These are phyloP conservation scores for Handroanthus guayacan DNA, from an alignment of 257 asterid genomes.

Conservation along the genomic window DNA sequence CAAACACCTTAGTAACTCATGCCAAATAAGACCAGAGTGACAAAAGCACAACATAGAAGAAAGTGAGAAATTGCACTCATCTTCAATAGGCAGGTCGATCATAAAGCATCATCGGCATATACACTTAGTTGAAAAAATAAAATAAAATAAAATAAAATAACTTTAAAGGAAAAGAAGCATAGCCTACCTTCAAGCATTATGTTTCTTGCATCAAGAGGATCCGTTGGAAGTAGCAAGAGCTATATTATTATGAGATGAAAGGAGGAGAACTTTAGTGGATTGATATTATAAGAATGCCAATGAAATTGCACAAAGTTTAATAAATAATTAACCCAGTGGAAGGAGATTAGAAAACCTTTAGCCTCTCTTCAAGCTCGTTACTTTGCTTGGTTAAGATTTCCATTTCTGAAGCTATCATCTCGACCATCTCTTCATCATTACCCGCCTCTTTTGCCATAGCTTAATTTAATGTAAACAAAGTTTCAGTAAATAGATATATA, in stretches of 20 bases:
- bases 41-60: slow-evolving; percentile 22
- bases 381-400: slow-evolving; percentile 63
- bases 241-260: slow-evolving; percentile 43
- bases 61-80: slow-evolving; percentile 1
- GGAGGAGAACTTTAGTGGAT: slow-evolving; percentile 14
- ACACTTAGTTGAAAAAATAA: neutral
- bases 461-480: slow-evolving; percentile 39
- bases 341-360: slow-evolving; percentile 63
- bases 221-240: slow-evolving; percentile 88
- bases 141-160: too few relatives aligned
- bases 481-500: neutral
- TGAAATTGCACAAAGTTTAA: slow-evolving; percentile 23
- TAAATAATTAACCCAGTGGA: slow-evolving; percentile 14
- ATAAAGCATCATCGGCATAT: slow-evolving; percentile 7
- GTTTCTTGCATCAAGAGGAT: slow-evolving; percentile 97
- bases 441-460: slow-evolving; percentile 86
- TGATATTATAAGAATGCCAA: slow-evolving; percentile 20
- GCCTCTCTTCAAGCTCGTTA: slow-evolving; percentile 71
- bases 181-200: slow-evolving; percentile 94
- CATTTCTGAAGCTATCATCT: slow-evolving; percentile 92
- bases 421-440: slow-evolving; percentile 83
- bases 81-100: slow-evolving; percentile 22
- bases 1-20: slow-evolving; percentile 23
- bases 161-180: slow-evolving; percentile 1
- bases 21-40: slow-evolving; percentile 1